Evolutionary conservation across 2,329 filamentous ascomycete genomes (phyloP), one percentile per base, ranked within the genome.

Genomic region (Alternaria metachromatica): DNA sequence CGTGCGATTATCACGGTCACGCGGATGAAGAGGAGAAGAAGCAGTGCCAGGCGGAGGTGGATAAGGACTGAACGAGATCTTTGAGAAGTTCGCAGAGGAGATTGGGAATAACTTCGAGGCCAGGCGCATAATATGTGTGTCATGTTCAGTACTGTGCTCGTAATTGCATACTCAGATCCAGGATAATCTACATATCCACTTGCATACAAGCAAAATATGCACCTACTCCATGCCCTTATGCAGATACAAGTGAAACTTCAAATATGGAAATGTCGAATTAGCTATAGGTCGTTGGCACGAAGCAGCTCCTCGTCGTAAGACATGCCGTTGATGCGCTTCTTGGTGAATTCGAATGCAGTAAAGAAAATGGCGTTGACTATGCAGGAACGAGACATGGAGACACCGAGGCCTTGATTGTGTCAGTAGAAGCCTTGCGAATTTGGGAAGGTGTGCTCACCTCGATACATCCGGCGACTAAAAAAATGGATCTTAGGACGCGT

Each of bases 291-390:
- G 50, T 74, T 64, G 58, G 73, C 72, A 30, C 65, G 72, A 37
- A 79, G 61, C 50, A 79, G 70, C 62, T 80, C 74, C 41, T 81
- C 78, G 55, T 81, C 78, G 44, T 78, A 72, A 12, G 74, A 69
- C 67, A 82, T 72, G 9, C 63, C 67, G 64, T 86, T 86, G 76
- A 86, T 84, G 55, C 79, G 77, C 73, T 85, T 86, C 81, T 96
- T 96, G 72, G 92, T 87, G 72, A 93, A 90, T 81, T 96, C 93
- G 77, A 96, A 96, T 43, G 90, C 91, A 46, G 92, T 94, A 82
- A 96, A 96, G 85, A 96, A 96, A 73, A 96, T 92, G 69, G 92
- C 92, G 78, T 96, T 96, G 71, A 96, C 89, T 56, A 93, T 85
- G 73, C 91, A 94, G 12, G 92, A 94, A 60, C 93, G 89, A 69